Percentiles rank a stretch among this genome's conserved stretches.
These are phyloP conservation scores for Alternaria arborescens DNA, from an alignment of 2,329 filamentous ascomycete species.

Conservation along the genomic window DNA sequence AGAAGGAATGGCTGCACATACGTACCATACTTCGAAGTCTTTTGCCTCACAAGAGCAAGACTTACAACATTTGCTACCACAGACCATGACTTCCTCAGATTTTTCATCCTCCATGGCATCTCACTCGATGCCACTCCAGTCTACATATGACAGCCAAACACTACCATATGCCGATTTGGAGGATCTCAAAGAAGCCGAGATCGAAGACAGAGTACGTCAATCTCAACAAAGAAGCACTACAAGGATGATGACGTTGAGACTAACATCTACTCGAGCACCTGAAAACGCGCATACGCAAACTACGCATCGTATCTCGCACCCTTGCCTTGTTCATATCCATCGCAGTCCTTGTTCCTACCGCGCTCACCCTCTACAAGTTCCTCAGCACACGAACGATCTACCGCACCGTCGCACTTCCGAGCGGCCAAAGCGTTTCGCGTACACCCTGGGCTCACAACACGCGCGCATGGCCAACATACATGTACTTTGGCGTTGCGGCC, in stretches of 20 bases:
- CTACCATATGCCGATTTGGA: slow-evolving; percentile 26
- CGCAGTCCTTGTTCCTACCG: slow-evolving; percentile 47
- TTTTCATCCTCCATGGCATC: slow-evolving; percentile 7
- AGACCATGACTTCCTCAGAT: neutral
- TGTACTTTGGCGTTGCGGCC: slow-evolving; percentile 49
- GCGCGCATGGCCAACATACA: slow-evolving; percentile 52
- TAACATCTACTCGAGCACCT: slow-evolving; percentile 35
- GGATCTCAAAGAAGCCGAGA: slow-evolving; percentile 23
- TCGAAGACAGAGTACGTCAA: slow-evolving; percentile 32
- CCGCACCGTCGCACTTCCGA: slow-evolving; percentile 24
- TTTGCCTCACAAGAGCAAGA: neutral
- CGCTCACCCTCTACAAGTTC: slow-evolving; percentile 52
- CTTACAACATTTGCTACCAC: slow-evolving; percentile 2
- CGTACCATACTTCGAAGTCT: neutral
- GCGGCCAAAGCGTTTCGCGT: slow-evolving; percentile 37
- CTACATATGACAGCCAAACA: slow-evolving; percentile 12
- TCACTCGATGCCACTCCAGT: slow-evolving; percentile 28
- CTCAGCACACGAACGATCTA: slow-evolving; percentile 44
- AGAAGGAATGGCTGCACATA: neutral
- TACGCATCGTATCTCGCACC: slow-evolving; percentile 49
- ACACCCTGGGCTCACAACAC: slow-evolving; percentile 52
- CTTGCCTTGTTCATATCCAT: slow-evolving; percentile 47
- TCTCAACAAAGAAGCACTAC: neutral
- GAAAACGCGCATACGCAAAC: slow-evolving; percentile 50
- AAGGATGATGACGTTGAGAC: neutral